These are phyloP conservation scores for Patellaria atrata DNA, from an alignment of 495 filamentous ascomycete species.

Conservation along the genomic window DNA sequence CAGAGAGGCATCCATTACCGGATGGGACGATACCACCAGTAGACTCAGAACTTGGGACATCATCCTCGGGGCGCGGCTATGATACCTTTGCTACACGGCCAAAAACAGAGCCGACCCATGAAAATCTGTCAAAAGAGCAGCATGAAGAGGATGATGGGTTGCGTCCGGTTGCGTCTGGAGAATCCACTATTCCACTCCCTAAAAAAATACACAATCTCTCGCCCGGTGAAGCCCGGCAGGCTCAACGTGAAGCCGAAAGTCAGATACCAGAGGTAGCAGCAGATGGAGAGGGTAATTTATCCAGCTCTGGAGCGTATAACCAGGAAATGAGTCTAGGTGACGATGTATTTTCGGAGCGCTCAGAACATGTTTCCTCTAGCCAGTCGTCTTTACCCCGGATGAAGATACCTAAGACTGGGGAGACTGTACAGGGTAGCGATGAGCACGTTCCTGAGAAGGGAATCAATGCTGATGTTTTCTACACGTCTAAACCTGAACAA, in stretches of 20 bases:
- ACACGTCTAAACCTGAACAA: constrained; percentile 25
- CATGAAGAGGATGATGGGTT: constrained; percentile 11
- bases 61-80: constrained; percentile 9
- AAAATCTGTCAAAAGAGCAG: constrained; percentile 11
- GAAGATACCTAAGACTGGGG: constrained; percentile 43
- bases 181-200: constrained; percentile 22
- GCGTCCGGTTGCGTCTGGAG: constrained; percentile 20
- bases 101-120: constrained; percentile 17
- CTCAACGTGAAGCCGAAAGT: constrained; percentile 39
- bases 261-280: constrained; percentile 39
- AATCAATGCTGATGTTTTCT: constrained; percentile 46
- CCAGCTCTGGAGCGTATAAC: no score
- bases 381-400: constrained; percentile 41
- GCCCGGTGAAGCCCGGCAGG: constrained; percentile 28
- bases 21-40: constrained; percentile 32
- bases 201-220: constrained; percentile 12
- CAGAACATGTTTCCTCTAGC: constrained; percentile 30
- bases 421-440: constrained; percentile 30
- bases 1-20: constrained; percentile 27
- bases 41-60: constrained; percentile 4
- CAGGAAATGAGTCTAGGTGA: constrained; percentile 19
- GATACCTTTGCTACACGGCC: constrained; percentile 15
- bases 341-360: constrained; percentile 45
- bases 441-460: constrained; percentile 25
- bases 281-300: constrained; percentile 29